Percentiles rank a stretch among this genome's conserved stretches.
phyloP scores from a whole-genome alignment of 805 yeast genomes.

The Starmerella ratchasimensis region DNA sequence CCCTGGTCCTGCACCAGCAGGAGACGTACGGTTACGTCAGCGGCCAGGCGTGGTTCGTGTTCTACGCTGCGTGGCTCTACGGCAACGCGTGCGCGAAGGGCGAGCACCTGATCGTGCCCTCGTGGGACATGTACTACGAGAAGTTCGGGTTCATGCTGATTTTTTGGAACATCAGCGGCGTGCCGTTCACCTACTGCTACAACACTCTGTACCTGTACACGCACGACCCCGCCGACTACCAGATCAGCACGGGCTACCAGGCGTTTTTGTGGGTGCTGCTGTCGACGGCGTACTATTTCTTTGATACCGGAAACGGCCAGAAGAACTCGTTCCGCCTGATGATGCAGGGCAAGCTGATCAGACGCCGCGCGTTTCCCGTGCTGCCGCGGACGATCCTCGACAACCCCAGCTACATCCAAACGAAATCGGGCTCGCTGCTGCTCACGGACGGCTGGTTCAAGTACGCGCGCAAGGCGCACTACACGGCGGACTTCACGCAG shows the following conservation, averaged over 20 bases:
- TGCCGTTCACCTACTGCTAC: slow-evolving; percentile 94
- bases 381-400: slow-evolving; percentile 71
- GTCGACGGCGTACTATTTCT: slow-evolving; percentile 69
- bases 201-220: slow-evolving; percentile 71
- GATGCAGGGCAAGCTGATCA: slow-evolving; percentile 60
- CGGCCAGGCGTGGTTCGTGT: slow-evolving; percentile 57
- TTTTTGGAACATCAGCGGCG: slow-evolving; percentile 99
- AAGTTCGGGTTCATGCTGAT: slow-evolving; percentile 98
- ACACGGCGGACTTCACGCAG: slow-evolving; percentile 87
- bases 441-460: slow-evolving; percentile 90
- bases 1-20: slow-evolving; percentile 63
- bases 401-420: slow-evolving; percentile 72
- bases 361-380: slow-evolving; percentile 86
- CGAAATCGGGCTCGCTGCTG: slow-evolving; percentile 71
- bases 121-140: slow-evolving; percentile 99
- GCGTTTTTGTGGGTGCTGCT: slow-evolving; percentile 41
- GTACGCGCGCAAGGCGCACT: slow-evolving; percentile 86
- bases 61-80: slow-evolving; percentile 83
- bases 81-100: slow-evolving; percentile 97
- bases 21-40: slow-evolving; percentile 69
- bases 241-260: slow-evolving; percentile 54
- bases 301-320: slow-evolving; percentile 90
- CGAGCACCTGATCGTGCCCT: slow-evolving; percentile 91
- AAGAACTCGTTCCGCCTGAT: slow-evolving; percentile 73
- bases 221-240: slow-evolving; percentile 74